Evolutionary conservation across 75 land plant genomes (phyloP).

Genomic region (Pseudotsuga menziesii): DNA sequence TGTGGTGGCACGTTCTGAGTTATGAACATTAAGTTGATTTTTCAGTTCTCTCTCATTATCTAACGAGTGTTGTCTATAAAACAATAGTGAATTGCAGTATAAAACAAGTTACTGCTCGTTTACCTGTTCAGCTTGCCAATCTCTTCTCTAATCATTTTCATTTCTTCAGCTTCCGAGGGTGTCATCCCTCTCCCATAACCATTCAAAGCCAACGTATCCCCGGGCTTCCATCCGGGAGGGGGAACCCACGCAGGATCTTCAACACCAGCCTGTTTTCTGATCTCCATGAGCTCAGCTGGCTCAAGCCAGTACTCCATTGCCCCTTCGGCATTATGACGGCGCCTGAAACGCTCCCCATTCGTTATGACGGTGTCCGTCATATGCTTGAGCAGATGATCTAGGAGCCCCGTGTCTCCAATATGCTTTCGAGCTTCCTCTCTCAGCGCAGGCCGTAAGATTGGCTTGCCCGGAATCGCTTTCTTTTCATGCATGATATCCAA

Average conservation of each 20-base stretch:
- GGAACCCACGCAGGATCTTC: slow-evolving; percentile 84
- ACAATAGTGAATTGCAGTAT: no score
- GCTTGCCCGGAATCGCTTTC: slow-evolving; percentile 52
- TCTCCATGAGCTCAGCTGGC: slow-evolving; percentile 50
- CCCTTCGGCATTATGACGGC: slow-evolving; percentile 89
- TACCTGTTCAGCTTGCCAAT: slow-evolving; percentile 11
- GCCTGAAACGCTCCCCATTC: slow-evolving; percentile 62
- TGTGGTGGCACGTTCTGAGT: no score
- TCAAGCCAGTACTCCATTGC: slow-evolving; percentile 98
- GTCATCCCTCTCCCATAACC: slow-evolving; percentile 15
- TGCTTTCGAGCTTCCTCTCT: slow-evolving; percentile 72
- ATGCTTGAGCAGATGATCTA: slow-evolving; percentile 84
- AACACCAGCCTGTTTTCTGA: slow-evolving; percentile 71
- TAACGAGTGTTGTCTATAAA: no score
- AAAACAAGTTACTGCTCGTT: no score
- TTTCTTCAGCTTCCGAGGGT: slow-evolving; percentile 22
- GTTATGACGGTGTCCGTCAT: slow-evolving; percentile 75
- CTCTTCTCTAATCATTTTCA: slow-evolving; percentile 25
- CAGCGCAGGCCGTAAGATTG: slow-evolving; percentile 58
- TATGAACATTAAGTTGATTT: no score
- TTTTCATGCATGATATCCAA: slow-evolving; percentile 62
- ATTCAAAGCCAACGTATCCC: slow-evolving; percentile 36
- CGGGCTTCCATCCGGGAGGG: slow-evolving; percentile 88
- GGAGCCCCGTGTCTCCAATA: slow-evolving; percentile 82
- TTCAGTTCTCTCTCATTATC: no score